Conservation (phyloP, 2,329 filamentous ascomycete genomes). For the Neodidymelliopsis sp. region DNA sequence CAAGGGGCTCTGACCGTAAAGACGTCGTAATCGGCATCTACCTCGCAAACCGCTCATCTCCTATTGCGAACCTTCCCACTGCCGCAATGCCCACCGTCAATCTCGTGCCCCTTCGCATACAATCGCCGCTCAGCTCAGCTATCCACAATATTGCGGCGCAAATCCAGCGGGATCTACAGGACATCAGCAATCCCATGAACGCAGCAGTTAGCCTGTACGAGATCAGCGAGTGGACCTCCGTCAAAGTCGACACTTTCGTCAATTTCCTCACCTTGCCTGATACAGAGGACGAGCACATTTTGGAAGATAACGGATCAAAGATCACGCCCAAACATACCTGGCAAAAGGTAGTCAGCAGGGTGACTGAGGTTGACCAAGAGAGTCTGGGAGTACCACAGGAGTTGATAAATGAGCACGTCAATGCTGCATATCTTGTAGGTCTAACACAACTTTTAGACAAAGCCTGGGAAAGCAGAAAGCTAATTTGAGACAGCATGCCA, state of each 20-base stretch:
- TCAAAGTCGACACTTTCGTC: conserved; percentile 75
- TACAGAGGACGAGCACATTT: conserved; percentile 19
- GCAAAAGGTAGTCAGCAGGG: conserved; percentile 29
- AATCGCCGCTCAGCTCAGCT: conserved; percentile 31
- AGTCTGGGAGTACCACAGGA: conserved; percentile 26
- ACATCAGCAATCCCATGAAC: conserved; percentile 65
- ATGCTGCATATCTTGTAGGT: conserved; percentile 51
- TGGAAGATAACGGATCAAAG: conserved; percentile 18
- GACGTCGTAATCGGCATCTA: conserved; percentile 79
- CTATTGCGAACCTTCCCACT: conserved; percentile 58
- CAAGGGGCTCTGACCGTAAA: conserved; percentile 24
- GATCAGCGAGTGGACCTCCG: conserved; percentile 76
- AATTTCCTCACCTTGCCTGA: conserved; percentile 75
- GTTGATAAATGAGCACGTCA: conserved; percentile 33
- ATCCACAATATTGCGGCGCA: conserved; percentile 62
- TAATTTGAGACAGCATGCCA: conserved; percentile 53
- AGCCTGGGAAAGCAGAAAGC: background rate
- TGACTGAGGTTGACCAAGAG: conserved; percentile 12
- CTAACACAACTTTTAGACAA: background rate
- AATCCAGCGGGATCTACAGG: conserved; percentile 73
- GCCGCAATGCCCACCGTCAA: conserved; percentile 76
- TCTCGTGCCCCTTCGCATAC: conserved; percentile 74
- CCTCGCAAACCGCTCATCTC: conserved; percentile 75
- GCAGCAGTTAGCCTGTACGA: conserved; percentile 71
- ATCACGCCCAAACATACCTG: conserved; percentile 30